These are phyloP conservation scores for Otatea glauca DNA, from an alignment of 176 grass and related monocot genomes.

Conservation along the genomic window DNA sequence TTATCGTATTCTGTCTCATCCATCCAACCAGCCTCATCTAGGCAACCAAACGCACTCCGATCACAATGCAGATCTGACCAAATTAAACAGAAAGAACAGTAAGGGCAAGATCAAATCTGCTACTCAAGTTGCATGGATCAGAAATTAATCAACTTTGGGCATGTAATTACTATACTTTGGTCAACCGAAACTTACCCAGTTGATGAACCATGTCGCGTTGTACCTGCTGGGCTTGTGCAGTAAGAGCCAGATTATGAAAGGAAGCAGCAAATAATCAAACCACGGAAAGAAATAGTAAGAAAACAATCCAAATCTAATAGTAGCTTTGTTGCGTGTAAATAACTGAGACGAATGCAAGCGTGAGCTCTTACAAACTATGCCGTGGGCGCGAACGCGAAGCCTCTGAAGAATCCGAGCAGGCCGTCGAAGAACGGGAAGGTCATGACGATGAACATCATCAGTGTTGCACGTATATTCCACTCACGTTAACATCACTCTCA, in stretches of 20 bases:
- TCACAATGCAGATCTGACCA: constrained; percentile 18
- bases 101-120: background rate
- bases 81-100: background rate
- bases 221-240: constrained; percentile 50
- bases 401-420: constrained; percentile 69
- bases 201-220: constrained; percentile 44
- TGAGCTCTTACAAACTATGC: constrained; percentile 58
- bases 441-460: constrained; percentile 64
- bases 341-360: too few relatives aligned
- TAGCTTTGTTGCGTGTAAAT: too few relatives aligned
- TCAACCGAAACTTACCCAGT: background rate
- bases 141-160: background rate
- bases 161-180: background rate
- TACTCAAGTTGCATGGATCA: background rate
- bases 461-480: background rate
- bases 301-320: background rate
- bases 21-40: too few relatives aligned
- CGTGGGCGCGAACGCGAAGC: constrained; percentile 66
- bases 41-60: constrained; percentile 46
- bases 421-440: constrained; percentile 68
- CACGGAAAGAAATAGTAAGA: background rate
- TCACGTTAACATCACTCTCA: too few relatives aligned
- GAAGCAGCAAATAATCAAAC: background rate
- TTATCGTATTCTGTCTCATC: too few relatives aligned
- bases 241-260: constrained; percentile 59